A percentile compares a stretch with the other conserved stretches of the same genome.
Conservation (phyloP, 352 stramenopile species). For the Pythium plurisporium region DNA sequence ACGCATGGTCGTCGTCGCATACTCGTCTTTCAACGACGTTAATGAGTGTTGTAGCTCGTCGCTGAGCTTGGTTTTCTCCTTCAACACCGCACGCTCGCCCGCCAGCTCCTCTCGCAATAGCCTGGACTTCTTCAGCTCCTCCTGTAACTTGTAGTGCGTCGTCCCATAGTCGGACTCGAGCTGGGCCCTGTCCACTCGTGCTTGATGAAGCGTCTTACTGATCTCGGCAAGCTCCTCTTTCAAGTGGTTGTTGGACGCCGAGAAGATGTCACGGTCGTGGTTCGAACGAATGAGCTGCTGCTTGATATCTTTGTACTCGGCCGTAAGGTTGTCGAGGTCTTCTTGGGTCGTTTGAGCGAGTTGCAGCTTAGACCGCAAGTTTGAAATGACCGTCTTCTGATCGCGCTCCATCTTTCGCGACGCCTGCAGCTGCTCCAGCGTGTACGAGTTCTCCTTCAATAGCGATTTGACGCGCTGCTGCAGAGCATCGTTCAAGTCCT, state of each 20-base stretch:
- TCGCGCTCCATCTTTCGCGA: conserved; percentile 68
- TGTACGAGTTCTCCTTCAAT: conserved; percentile 73
- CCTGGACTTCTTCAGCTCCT: conserved; percentile 60
- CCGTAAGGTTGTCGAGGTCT: conserved; percentile 49
- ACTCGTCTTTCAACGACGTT: conserved; percentile 57
- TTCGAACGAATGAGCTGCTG: conserved; percentile 63
- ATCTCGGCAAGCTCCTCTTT: conserved; percentile 71
- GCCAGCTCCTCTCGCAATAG: conserved; percentile 43
- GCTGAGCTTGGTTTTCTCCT: conserved; percentile 43
- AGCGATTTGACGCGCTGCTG: conserved; percentile 72
- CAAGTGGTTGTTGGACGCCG: conserved; percentile 66
- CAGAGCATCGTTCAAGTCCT: conserved; percentile 70
- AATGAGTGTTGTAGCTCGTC: conserved; percentile 56
- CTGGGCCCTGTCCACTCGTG: conserved; percentile 67
- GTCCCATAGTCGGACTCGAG: conserved; percentile 68
- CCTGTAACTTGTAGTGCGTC: conserved; percentile 58
- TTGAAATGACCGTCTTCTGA: conserved; percentile 61
- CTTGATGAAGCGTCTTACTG: conserved; percentile 54
- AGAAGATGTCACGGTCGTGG: conserved; percentile 73
- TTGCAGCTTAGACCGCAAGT: conserved; percentile 66
- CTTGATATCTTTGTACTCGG: conserved; percentile 62
- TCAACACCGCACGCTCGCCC: conserved; percentile 33
- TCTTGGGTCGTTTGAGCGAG: conserved; percentile 59
- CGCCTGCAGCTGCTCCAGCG: conserved; percentile 67
- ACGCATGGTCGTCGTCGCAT: conserved; percentile 44